Percentiles rank a stretch among this genome's conserved stretches.
Evolutionary conservation across 2,329 filamentous ascomycete genomes (phyloP).

Genomic region (Eutypa lata): DNA sequence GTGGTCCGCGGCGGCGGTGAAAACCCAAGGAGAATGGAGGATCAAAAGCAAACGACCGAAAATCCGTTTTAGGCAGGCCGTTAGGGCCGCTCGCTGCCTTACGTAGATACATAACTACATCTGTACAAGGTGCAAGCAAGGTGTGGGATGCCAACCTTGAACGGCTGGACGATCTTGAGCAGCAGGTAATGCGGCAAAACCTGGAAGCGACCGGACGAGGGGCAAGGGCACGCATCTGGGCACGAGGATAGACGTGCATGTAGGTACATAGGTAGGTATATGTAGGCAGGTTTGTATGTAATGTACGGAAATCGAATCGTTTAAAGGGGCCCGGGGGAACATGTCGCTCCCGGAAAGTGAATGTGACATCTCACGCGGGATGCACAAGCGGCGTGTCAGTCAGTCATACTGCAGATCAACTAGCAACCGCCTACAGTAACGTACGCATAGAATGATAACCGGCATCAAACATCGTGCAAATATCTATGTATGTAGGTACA

Average conservation of each 20-base stretch:
- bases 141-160: too few species aligned
- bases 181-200: background rate
- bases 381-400: conserved; percentile 2
- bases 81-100: background rate
- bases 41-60: background rate
- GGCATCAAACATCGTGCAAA: too few species aligned
- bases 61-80: background rate
- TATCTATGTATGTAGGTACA: too few species aligned
- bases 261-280: too few species aligned
- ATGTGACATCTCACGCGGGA: conserved; percentile 19
- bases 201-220: background rate
- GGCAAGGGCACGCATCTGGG: background rate
- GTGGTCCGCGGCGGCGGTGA: background rate
- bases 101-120: too few species aligned
- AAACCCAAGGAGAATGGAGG: background rate
- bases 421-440: background rate
- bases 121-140: too few species aligned
- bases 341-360: conserved; percentile 14
- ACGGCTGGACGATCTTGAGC: background rate
- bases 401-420: conserved; percentile 1
- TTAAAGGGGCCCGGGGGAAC: conserved; percentile 8
- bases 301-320: conserved; percentile 16
- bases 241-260: background rate
- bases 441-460: too few species aligned
- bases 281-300: too few species aligned